phyloP scores from a whole-genome alignment of 2,329 filamentous ascomycete genomes.

The Pseudogymnoascus sp. region DNA sequence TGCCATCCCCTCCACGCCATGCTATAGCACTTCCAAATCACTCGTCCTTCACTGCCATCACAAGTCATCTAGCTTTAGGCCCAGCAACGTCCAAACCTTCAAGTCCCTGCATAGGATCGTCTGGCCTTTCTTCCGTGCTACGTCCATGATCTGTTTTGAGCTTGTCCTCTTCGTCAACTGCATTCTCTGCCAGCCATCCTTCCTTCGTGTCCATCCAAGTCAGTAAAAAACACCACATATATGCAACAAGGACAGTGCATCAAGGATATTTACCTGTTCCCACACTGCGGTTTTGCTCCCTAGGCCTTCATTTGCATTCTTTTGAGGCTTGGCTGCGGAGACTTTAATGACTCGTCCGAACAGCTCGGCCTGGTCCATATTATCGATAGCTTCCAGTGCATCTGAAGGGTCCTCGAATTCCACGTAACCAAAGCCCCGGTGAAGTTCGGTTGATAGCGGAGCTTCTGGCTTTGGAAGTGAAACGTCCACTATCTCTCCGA shows the following conservation, averaged over 20 bases:
- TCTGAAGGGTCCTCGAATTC: slow-evolving; percentile 83
- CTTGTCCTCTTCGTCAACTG: slow-evolving; percentile 71
- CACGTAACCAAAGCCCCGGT: slow-evolving; percentile 92
- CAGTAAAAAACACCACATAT: slow-evolving; percentile 13
- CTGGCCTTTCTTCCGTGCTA: slow-evolving; percentile 44
- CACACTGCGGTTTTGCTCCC: slow-evolving; percentile 92
- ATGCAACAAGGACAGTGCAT: slow-evolving; percentile 3
- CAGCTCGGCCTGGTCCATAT: slow-evolving; percentile 96
- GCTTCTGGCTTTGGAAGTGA: slow-evolving; percentile 81
- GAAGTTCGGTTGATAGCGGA: slow-evolving; percentile 66
- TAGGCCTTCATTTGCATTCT: slow-evolving; percentile 76
- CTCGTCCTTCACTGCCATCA: background rate
- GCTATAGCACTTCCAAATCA: slow-evolving; percentile 1
- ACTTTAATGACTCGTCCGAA: slow-evolving; percentile 91
- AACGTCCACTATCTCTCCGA: slow-evolving; percentile 90
- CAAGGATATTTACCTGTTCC: slow-evolving; percentile 67
- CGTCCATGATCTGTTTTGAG: slow-evolving; percentile 48
- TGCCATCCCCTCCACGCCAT: background rate
- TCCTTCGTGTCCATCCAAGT: slow-evolving; percentile 50
- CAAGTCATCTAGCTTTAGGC: slow-evolving; percentile 61
- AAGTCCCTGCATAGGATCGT: slow-evolving; percentile 92
- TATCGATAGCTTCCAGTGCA: slow-evolving; percentile 92
- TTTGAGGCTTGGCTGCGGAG: slow-evolving; percentile 82
- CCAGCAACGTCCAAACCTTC: slow-evolving; percentile 92
- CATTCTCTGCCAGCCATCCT: slow-evolving; percentile 83